Evolutionary conservation across 371 early-diverging fungal genomes (phyloP).

Genomic region (Syncephalastrum monosporum): DNA sequence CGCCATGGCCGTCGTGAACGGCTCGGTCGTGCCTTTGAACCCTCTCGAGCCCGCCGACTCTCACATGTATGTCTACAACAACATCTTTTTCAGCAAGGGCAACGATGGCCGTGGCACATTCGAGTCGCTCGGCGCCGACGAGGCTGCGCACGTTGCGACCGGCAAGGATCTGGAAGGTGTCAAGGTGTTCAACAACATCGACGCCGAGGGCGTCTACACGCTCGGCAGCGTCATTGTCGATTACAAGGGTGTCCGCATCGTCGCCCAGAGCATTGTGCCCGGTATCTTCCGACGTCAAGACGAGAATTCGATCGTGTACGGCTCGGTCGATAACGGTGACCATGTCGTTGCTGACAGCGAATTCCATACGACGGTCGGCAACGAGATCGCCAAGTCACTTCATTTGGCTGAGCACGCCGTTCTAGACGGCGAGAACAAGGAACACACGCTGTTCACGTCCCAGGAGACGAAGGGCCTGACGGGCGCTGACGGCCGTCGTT

Average conservation of each 20-base stretch:
- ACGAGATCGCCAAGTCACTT: conserved; percentile 73
- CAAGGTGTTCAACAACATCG: conserved; percentile 71
- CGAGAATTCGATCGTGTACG: conserved; percentile 83
- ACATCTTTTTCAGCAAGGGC: conserved; percentile 93
- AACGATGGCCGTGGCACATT: conserved; percentile 87
- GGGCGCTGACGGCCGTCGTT: conserved; percentile 89
- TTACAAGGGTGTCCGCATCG: conserved; percentile 86
- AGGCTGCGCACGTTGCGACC: conserved; percentile 90
- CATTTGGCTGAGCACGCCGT: conserved; percentile 80
- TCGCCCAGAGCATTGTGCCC: conserved; percentile 93
- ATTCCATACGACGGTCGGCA: conserved; percentile 74
- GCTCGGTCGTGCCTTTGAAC: conserved; percentile 78
- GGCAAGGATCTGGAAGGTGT: conserved; percentile 94
- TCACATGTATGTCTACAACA: conserved; percentile 93
- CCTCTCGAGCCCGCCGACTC: conserved; percentile 74
- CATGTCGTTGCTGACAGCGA: conserved; percentile 65
- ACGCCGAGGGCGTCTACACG: conserved; percentile 76
- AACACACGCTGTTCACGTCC: conserved; percentile 72
- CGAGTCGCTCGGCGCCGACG: conserved; percentile 83
- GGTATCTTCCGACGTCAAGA: conserved; percentile 81
- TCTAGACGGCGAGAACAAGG: conserved; percentile 63
- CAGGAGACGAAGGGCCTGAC: conserved; percentile 90
- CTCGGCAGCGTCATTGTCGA: conserved; percentile 90
- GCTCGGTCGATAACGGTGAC: conserved; percentile 83
- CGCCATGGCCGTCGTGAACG: conserved; percentile 82